Evolutionary conservation across 164 flowering plant genomes (phyloP), one percentile per base, ranked within the genome.

Genomic region (Brasenia schreberi): DNA sequence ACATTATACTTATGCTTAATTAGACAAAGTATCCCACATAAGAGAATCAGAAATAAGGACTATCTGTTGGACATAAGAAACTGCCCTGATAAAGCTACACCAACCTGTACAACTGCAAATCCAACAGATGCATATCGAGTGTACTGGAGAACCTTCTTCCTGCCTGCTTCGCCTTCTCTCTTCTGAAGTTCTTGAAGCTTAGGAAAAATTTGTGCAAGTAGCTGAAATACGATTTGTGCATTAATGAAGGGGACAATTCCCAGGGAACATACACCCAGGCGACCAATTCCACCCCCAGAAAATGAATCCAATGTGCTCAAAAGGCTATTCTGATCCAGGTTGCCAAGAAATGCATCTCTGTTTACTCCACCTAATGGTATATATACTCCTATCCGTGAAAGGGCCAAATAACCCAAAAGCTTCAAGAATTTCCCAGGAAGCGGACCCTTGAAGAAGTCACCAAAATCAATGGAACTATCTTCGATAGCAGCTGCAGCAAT

Each of bases 71-170:
- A 23, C 27, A 23, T 23, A 23, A 23, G 27, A 23, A 23, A 23
- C 27, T 23, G 27, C 27, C 27, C 2, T 23, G 27, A 23, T 23
- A 2, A 23, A 23, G 27, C 2, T 23, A 23, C 27, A 23, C 0
- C 64, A 69, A 91, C 99, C 93, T 94, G 99, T 61, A 89, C 99
- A 52, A 94, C 66, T 43, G 99, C 99, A 77, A 91, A 95, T 18
- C 96, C 99, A 79, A 95, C 97, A 0, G 99, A 95, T 70, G 99
- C 99, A 85, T 95, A 95, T 11, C 91, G 92, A 70, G 99, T 95
- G 70, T 95, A 95, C 80, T 89, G 90, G 62, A 85, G 90, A 74
- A 91, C 65, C 78, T 95, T 95, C 82, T 95, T 95, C 68, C 99
- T 82, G 70, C 99, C 99, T 12, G 99, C 92, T 81, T 91, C 97